Evolutionary conservation across 345 rosid species (phyloP), one percentile per base, ranked within the genome.

Genomic region (Erodium maritimum): DNA sequence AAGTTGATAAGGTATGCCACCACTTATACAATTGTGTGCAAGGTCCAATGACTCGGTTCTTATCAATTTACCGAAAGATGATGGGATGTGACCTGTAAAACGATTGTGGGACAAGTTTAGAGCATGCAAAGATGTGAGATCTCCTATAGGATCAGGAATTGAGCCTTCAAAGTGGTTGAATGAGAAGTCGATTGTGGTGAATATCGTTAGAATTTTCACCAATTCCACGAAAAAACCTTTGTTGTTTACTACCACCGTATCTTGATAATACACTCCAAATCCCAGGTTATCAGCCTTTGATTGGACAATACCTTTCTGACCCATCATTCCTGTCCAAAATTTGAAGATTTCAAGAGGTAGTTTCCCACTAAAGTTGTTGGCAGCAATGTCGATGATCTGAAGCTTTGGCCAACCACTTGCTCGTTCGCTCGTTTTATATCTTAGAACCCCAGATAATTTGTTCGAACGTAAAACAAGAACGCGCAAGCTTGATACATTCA

Each of bases 381-480:
- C 13, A 0, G 85, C 69, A 19, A 82, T 42, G 54, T 82, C 88
- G 0, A 79, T 64, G 17, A 85, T 78, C 18, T 78, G 82, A 18
- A 82, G 77, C 34, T 0, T 63, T 11, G 56, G 63, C 67, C 81
- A 78, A 25, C 33, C 7, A 25, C 33, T 25, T 25, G 33, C 7
- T 25, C n/a, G n/a, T 0, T 57, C 11, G n/a, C 1, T 8, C 4
- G 1, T 5, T 21, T 11, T 25, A 66, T 82, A 78, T 18, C 17
- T 51, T 59, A 85, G 59, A 1, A 2, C 4, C 0, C 84, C 80
- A 0, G 67, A 1, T 54, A 85, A 78, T 5, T 34, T 11, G 62
- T 82, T 84, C 1, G 70, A 67, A 16, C 82, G 75, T 54, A 81
- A 55, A 57, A 72, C 69, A 3, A 76, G 78, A 21, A 72, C 76